Percentiles rank a stretch among this genome's conserved stretches.
Conservation (phyloP, 2,329 filamentous ascomycete genomes). For the Macrophomina tecta region DNA sequence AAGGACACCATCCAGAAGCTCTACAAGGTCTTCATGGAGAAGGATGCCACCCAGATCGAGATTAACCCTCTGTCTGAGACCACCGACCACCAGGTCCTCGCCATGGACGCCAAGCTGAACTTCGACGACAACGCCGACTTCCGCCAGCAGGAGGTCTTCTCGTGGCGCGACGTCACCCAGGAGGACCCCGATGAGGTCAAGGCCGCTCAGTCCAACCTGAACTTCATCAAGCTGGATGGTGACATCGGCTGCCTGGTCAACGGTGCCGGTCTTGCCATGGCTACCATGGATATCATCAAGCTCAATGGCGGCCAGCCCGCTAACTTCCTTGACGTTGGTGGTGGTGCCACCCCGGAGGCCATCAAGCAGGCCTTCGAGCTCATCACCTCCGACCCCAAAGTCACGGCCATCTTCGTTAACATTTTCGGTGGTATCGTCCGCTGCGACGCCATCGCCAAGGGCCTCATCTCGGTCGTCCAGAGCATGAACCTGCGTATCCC, state of each 20-base stretch:
- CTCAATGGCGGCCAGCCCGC: constrained; percentile 94
- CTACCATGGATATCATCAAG: constrained; percentile 99
- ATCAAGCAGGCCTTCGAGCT: constrained; percentile 98
- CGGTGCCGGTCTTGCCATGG: constrained; percentile 98
- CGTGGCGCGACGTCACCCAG: constrained; percentile 91
- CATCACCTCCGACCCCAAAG: constrained; percentile 97
- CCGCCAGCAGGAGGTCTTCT: constrained; percentile 95
- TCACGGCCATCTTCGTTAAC: constrained; percentile 99
- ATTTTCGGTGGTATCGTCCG: constrained; percentile 99
- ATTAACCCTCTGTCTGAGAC: constrained; percentile 99
- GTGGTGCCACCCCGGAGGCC: constrained; percentile 93
- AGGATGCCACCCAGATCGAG: constrained; percentile 98
- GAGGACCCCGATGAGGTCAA: constrained; percentile 98
- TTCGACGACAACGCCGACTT: constrained; percentile 99
- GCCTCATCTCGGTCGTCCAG: constrained; percentile 92
- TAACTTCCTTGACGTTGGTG: constrained; percentile 99
- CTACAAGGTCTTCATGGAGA: constrained; percentile 98
- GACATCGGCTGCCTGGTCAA: constrained; percentile 99
- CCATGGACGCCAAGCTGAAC: constrained; percentile 98
- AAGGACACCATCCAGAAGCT: constrained; percentile 98
- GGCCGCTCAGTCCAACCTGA: constrained; percentile 89
- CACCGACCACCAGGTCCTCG: constrained; percentile 95
- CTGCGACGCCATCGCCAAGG: constrained; percentile 96
- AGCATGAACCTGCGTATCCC: constrained; percentile 95
- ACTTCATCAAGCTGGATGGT: constrained; percentile 99